These are phyloP conservation scores for Colletotrichum magnum DNA, from an alignment of 2,329 filamentous ascomycete species.

Conservation along the genomic window DNA sequence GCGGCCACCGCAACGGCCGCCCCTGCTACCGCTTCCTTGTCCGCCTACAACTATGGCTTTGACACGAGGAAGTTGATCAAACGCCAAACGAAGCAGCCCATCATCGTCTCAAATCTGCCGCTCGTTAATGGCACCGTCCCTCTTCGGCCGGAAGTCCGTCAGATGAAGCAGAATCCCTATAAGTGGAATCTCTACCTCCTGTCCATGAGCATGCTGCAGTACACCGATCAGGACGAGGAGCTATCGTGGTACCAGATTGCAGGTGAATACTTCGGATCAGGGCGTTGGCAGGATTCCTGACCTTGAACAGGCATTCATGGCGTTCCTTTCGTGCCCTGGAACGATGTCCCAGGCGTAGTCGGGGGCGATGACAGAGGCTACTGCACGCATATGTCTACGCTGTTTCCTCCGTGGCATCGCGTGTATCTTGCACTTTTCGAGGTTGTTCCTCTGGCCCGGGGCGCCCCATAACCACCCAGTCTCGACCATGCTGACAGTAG, in stretches of 20 bases:
- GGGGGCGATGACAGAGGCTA: constrained; percentile 76
- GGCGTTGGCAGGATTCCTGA: constrained; percentile 20
- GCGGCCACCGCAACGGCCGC: constrained; percentile 2
- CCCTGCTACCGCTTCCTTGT: constrained; percentile 4
- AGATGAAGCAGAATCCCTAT: constrained; percentile 74
- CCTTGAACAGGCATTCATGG: constrained; percentile 79
- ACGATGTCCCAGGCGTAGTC: constrained; percentile 62
- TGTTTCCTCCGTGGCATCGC: constrained; percentile 88
- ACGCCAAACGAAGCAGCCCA: constrained; percentile 53
- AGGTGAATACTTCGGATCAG: constrained; percentile 63
- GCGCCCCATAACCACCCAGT: background rate
- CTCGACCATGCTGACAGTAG: background rate
- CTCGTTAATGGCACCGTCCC: constrained; percentile 57
- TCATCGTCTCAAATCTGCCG: constrained; percentile 62
- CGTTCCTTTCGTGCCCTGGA: constrained; percentile 73
- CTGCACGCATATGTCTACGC: constrained; percentile 80
- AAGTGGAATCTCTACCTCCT: constrained; percentile 84
- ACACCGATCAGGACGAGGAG: constrained; percentile 71
- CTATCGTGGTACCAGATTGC: constrained; percentile 85
- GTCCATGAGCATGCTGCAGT: constrained; percentile 80
- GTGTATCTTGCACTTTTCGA: constrained; percentile 79
- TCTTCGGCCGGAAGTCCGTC: constrained; percentile 75
- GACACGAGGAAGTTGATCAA: constrained; percentile 57
- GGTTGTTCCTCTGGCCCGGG: constrained; percentile 50
- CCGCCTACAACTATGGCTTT: constrained; percentile 66